A percentile compares a stretch with the other conserved stretches of the same genome.
Conservation (phyloP, 2,329 filamentous ascomycete species). For the Aspergillus caelatus region DNA sequence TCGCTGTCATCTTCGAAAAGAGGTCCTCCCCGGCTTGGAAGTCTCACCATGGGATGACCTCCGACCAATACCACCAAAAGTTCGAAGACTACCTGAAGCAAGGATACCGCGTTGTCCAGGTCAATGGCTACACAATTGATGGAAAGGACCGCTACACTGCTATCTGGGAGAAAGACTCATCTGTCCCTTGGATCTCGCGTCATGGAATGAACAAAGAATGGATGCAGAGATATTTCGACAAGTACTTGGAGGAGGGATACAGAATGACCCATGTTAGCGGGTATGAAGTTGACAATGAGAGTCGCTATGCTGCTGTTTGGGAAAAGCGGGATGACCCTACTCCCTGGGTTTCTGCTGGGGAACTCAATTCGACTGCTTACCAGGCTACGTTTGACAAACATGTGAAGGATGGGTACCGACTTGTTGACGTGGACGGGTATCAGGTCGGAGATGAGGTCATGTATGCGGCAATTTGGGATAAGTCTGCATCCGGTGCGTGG, state of each 20-base stretch:
- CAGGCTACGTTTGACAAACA: constrained; percentile 13
- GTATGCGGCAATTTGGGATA: constrained; percentile 18
- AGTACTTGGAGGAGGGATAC: constrained; percentile 13
- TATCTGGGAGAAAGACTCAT: constrained; percentile 18
- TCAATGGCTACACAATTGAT: constrained; percentile 16
- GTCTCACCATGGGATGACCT: constrained; percentile 17
- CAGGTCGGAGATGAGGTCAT: constrained; percentile 9
- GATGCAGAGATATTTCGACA: constrained; percentile 11
- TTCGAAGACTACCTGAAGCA: constrained; percentile 16
- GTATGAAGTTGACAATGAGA: constrained; percentile 13
- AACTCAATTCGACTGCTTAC: constrained; percentile 11
- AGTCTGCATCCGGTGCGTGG: constrained; percentile 17
- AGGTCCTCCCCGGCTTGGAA: constrained; percentile 8
- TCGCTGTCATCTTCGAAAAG: constrained; percentile 19
- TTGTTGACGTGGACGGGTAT: constrained; percentile 13
- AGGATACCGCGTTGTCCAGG: constrained; percentile 17
- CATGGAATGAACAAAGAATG: constrained; percentile 11
- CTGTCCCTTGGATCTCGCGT: constrained; percentile 9
- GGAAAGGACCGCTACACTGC: constrained; percentile 12
- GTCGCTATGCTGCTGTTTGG: constrained; percentile 18
- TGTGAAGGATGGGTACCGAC: constrained; percentile 14
- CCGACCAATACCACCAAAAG: constrained; percentile 15
- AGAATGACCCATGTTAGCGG: constrained; percentile 15
- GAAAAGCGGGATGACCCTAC: constrained; percentile 11
- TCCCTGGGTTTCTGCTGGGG: constrained; percentile 6